A percentile compares a stretch with the other conserved stretches of the same genome.
Conservation (phyloP, 1,139 yeast genomes). For the Debaryomycetaceae sp. region DNA sequence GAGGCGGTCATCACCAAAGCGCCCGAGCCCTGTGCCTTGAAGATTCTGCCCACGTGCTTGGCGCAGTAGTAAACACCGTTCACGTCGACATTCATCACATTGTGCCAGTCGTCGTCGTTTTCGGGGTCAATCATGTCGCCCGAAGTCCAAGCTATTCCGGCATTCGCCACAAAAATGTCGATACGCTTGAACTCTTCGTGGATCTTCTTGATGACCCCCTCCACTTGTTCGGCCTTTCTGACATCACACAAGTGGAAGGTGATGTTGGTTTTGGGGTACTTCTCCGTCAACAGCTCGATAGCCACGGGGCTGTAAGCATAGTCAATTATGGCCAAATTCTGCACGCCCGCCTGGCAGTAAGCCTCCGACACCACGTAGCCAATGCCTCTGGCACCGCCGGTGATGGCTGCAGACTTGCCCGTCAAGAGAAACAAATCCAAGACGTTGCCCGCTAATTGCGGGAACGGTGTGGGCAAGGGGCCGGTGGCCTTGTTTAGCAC, state of each 20-base stretch:
- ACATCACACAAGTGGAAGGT: conserved; percentile 39
- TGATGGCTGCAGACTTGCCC: conserved; percentile 11
- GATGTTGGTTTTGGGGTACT: conserved; percentile 29
- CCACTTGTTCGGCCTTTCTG: conserved; percentile 35
- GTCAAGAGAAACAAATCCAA: conserved; percentile 30
- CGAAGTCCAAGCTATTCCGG: conserved; percentile 46
- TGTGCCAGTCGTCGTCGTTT: conserved; percentile 42
- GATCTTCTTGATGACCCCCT: conserved; percentile 27
- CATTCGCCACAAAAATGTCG: conserved; percentile 52
- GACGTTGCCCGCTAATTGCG: conserved; percentile 28
- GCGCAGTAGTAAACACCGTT: conserved; percentile 46
- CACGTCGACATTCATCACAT: conserved; percentile 40
- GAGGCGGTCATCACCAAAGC: conserved; percentile 59
- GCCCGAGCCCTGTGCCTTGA: conserved; percentile 40
- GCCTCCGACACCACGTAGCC: conserved; percentile 17
- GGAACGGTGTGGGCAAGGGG: conserved; percentile 36
- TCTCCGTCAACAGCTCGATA: conserved; percentile 23
- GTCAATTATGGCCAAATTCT: conserved; percentile 42
- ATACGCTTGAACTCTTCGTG: conserved; percentile 34
- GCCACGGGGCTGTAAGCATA: conserved; percentile 31
- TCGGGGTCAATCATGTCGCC: conserved; percentile 35
- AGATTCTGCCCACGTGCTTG: conserved; percentile 36
- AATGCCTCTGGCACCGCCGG: conserved; percentile 13
- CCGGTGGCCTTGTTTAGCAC: conserved; percentile 38
- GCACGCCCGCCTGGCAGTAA: conserved; percentile 41